Percentiles rank a stretch among this genome's conserved stretches.
Conservation (phyloP, 2,329 filamentous ascomycete genomes). For the Paecilomyces variotii region DNA sequence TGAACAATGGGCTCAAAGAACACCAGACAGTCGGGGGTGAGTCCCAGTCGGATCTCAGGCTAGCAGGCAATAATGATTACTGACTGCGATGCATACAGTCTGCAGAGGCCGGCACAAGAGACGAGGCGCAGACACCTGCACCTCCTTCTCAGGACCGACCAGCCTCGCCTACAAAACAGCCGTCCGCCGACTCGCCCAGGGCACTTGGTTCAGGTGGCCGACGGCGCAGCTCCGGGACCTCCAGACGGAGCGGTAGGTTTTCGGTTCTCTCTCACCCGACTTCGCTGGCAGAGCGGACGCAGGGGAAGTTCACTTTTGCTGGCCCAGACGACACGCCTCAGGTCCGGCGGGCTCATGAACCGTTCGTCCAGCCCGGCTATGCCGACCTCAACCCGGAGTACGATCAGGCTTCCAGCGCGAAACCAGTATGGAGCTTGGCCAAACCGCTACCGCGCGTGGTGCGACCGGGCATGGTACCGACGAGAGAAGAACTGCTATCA, state of each 20-base stretch:
- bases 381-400: constrained; percentile 47
- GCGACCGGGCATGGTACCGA: constrained; percentile 46
- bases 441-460: constrained; percentile 48
- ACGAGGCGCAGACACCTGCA: not conserved
- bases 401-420: constrained; percentile 41
- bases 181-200: not conserved
- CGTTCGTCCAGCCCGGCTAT: constrained; percentile 47
- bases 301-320: constrained; percentile 23
- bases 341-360: constrained; percentile 28
- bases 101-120: not conserved
- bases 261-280: not conserved
- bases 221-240: not conserved
- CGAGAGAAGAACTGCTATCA: constrained; percentile 29
- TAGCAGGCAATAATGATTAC: not conserved
- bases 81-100: not conserved
- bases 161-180: not conserved
- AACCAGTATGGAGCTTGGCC: constrained; percentile 48
- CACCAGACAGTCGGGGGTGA: not conserved
- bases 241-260: not conserved
- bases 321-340: constrained; percentile 25
- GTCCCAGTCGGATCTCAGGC: not conserved
- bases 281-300: constrained; percentile 10
- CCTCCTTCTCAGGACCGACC: not conserved
- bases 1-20: not conserved
- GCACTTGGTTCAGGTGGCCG: not conserved